Evolutionary conservation across 176 grass and related monocot genomes (phyloP).

Genomic region (Aegilops sharonensis): DNA sequence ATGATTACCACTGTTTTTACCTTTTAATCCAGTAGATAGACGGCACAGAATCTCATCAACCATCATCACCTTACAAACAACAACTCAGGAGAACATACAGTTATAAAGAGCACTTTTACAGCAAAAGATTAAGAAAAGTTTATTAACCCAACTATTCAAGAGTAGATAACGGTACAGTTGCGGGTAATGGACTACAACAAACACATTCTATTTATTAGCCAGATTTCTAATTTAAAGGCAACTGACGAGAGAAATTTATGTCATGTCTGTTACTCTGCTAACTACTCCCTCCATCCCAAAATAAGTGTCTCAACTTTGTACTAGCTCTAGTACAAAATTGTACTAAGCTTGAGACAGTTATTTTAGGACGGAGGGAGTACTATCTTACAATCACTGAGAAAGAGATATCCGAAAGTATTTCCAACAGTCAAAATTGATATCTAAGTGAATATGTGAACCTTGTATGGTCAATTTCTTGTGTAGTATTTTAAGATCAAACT

Average conservation of each 20-base stretch:
- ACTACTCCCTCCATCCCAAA: no score
- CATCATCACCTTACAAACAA: background rate
- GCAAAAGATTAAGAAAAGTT: background rate
- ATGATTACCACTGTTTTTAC: background rate
- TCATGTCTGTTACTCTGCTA: background rate
- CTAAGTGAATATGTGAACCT: no score
- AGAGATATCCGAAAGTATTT: background rate
- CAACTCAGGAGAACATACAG: background rate
- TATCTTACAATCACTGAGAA: background rate
- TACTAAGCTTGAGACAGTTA: no score
- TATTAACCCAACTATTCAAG: slow-evolving; percentile 2
- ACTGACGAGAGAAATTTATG: no score
- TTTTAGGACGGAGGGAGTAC: no score
- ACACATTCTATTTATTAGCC: slow-evolving; percentile 13
- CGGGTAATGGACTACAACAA: background rate
- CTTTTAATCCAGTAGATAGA: background rate
- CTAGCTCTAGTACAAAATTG: no score
- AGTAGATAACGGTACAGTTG: background rate
- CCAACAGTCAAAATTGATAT: background rate
- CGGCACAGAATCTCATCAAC: background rate
- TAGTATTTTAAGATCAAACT: background rate
- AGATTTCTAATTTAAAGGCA: background rate
- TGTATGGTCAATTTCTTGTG: no score
- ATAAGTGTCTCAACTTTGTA: no score
- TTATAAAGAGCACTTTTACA: background rate